Evolutionary conservation across 208 protist species (phyloP), one percentile per base, ranked within the genome.

Genomic region (Naegleria fowleri): DNA sequence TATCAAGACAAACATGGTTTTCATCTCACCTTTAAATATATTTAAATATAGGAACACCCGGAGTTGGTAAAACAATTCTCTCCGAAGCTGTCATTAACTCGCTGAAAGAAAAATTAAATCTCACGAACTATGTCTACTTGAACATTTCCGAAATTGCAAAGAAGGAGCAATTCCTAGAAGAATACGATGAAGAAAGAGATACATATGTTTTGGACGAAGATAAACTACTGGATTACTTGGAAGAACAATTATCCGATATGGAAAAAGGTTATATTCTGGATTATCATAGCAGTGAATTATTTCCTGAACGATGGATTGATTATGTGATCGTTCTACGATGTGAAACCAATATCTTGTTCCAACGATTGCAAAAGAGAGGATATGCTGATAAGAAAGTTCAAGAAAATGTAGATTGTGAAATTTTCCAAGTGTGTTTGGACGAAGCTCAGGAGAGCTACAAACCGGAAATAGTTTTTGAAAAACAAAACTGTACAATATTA

Each of bases 341-440:
- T 33, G 96, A 97, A 41, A 99, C 96, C 48, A 94, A 94, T 91
- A 83, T 95, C 36, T 94, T 99, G 0, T 98, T 96, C 92, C 95
- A 98, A 75, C 95, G 98, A 19, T 94, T 99, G 36, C 92, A 91
- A 33, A 95, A 94, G 33, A 96, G 98, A 58, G 93, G 95, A 75
- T 99, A 99, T 94, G 95, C 92, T 85, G 92, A 97, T 48, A 93
- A 94, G 38, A 99, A 99, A 93, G 94, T 97, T 29, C 87, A 94
- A n/a, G 98, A 99, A 85, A 99, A 99, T 94, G 95, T 99, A 79
- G 96, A 99, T 94, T 96, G 96, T 59, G 98, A 99, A 93, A 99
- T 99, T 92, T 97, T 98, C 94, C 95, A 97, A 90, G 94, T 99
- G n/a, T 96, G 97, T 90, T 94, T 98, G 58, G 97, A 99, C 85